Evolutionary conservation across 2,329 filamentous ascomycete genomes (phyloP).

Genomic region (Hymenoscyphus infarciens): DNA sequence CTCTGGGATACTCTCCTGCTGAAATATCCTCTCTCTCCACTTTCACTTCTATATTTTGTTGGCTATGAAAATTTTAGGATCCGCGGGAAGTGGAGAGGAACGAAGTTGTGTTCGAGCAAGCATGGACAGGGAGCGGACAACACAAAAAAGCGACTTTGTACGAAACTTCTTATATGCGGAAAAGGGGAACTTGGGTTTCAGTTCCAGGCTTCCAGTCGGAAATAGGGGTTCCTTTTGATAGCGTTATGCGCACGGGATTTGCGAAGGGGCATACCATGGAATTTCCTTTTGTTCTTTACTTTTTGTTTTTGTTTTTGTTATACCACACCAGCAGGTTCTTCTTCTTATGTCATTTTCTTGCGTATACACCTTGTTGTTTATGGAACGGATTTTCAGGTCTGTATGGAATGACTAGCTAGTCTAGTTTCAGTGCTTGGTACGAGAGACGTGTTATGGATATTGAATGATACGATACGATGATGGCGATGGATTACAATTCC

Average conservation of each 20-base stretch:
- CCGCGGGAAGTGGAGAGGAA: neutral
- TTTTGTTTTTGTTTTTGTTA: neutral
- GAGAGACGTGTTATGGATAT: slow-evolving; percentile 2
- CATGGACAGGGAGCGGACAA: neutral
- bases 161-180: neutral
- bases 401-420: neutral
- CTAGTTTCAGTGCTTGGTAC: neutral
- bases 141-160: neutral
- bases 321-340: neutral
- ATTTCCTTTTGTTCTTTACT: neutral
- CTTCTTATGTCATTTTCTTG: neutral
- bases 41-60: slow-evolving; percentile 1
- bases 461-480: neutral
- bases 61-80: neutral
- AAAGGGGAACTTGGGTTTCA: neutral
- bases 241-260: neutral
- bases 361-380: neutral
- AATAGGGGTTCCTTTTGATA: neutral
- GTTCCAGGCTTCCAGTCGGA: neutral
- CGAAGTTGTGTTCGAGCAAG: neutral
- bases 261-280: neutral
- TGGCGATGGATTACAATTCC: neutral
- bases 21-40: neutral
- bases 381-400: neutral
- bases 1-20: neutral